A percentile compares a stretch with the other conserved stretches of the same genome.
Conservation (phyloP, 2,329 filamentous ascomycete species). For the Colletotrichum neosansevieriae region DNA sequence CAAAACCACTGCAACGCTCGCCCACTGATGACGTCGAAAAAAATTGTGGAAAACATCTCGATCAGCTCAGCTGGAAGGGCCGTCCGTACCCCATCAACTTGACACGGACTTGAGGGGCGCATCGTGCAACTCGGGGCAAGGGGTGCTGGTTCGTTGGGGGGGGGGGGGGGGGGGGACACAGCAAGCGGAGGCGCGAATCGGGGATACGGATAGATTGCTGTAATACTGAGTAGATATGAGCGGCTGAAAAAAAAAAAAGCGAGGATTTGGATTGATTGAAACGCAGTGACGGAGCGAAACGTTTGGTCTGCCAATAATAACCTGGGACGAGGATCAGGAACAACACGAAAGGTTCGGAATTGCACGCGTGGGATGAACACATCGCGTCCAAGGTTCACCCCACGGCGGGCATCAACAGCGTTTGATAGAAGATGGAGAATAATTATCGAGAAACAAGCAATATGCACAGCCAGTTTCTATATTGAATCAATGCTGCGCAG, state of each 20-base stretch:
- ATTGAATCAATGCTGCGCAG: constrained; percentile 4
- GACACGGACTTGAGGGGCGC: constrained; percentile 31
- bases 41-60: constrained; percentile 5
- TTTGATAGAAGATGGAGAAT: not conserved
- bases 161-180: too few species aligned
- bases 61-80: constrained; percentile 26
- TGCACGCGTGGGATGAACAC: not conserved
- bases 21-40: constrained; percentile 31
- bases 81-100: constrained; percentile 33
- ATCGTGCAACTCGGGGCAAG: constrained; percentile 1
- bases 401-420: too few species aligned
- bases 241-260: not conserved
- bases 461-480: not conserved
- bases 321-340: not conserved
- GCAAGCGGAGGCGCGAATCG: too few species aligned
- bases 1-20: not conserved
- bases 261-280: not conserved
- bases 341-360: not conserved
- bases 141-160: not conserved
- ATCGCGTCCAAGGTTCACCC: too few species aligned
- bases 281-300: constrained; percentile 10
- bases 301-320: constrained; percentile 10
- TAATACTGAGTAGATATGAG: too few species aligned
- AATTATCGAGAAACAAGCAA: constrained; percentile 13
- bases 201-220: not conserved